Percentiles rank a stretch among this genome's conserved stretches.
Evolutionary conservation across 2,329 filamentous ascomycete genomes (phyloP).

Genomic region (Colletotrichum kahawae): DNA sequence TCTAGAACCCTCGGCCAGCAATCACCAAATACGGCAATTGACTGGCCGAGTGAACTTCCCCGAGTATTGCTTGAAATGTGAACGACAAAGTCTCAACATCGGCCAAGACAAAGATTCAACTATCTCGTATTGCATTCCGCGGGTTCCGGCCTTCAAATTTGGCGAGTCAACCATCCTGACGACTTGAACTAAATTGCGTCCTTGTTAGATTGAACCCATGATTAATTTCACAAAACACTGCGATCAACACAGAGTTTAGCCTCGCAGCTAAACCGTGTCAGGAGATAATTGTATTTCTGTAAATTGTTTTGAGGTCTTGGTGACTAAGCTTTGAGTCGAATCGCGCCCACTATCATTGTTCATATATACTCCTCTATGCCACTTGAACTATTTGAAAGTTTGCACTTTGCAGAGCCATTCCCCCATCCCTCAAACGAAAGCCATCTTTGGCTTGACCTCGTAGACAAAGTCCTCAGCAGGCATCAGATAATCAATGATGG

Average conservation of each 20-base stretch:
- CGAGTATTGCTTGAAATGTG: background rate
- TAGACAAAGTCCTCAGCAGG: background rate
- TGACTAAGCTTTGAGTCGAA: too few species aligned
- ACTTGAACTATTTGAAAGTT: background rate
- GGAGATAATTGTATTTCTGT: too few species aligned
- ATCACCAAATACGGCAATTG: background rate
- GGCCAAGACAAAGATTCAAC: background rate
- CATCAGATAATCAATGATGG: background rate
- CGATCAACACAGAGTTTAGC: too few species aligned
- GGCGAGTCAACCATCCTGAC: too few species aligned
- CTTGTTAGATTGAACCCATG: too few species aligned
- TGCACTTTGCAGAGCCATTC: background rate
- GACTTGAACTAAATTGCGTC: too few species aligned
- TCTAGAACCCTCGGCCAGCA: background rate
- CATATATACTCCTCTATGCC: background rate
- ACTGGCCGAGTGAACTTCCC: background rate
- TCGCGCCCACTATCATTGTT: too few species aligned
- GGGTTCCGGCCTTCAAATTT: too few species aligned
- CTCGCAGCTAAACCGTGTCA: too few species aligned
- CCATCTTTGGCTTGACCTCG: background rate
- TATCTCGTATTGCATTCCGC: background rate
- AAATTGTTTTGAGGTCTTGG: too few species aligned
- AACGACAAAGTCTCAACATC: background rate
- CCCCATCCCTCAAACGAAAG: background rate
- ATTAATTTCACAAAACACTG: too few species aligned